These are phyloP conservation scores for Alternaria postmessia DNA, from an alignment of 2,329 filamentous ascomycete genomes.

Conservation along the genomic window DNA sequence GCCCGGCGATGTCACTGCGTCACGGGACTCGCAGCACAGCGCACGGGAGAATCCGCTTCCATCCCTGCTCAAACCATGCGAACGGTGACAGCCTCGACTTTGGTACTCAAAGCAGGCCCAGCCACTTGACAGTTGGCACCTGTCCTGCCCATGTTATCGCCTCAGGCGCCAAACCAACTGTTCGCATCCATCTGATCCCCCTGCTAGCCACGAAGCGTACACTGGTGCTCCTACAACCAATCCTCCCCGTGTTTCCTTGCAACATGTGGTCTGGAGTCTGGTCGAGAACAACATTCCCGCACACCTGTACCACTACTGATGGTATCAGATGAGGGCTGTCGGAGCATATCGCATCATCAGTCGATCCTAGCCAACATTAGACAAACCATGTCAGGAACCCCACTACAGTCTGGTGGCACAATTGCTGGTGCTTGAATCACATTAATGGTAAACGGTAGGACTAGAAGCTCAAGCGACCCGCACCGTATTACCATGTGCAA, in stretches of 20 bases:
- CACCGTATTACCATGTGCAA: conserved; percentile 36
- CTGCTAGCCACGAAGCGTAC: conserved; percentile 15
- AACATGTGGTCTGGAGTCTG: conserved; percentile 38
- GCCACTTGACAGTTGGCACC: conserved; percentile 34
- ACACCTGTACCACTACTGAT: conserved; percentile 41
- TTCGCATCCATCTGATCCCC: conserved; percentile 45
- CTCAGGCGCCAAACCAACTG: conserved; percentile 47
- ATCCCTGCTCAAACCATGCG: conserved; percentile 43
- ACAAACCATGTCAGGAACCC: conserved; percentile 22
- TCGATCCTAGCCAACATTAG: conserved; percentile 18
- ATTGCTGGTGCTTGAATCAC: conserved; percentile 20
- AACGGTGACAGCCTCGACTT: conserved; percentile 43
- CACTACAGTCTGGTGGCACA: conserved; percentile 28
- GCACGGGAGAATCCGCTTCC: conserved; percentile 33
- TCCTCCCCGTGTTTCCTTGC: conserved; percentile 16
- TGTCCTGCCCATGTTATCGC: conserved; percentile 31
- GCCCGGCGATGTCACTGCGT: conserved; percentile 23
- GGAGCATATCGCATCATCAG: conserved; percentile 26
- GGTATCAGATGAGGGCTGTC: conserved; percentile 32
- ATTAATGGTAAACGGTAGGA: conserved; percentile 27
- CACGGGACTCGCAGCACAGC: conserved; percentile 38
- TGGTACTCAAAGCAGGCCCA: conserved; percentile 25
- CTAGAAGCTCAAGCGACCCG: conserved; percentile 39
- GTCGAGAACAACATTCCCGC: conserved; percentile 22
- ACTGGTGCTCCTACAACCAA: conserved; percentile 16